A percentile compares a stretch with the other conserved stretches of the same genome.
These are phyloP conservation scores for Spongispora temasekensis DNA, from an alignment of 1,284 basidiomycete genomes.

Conservation along the genomic window DNA sequence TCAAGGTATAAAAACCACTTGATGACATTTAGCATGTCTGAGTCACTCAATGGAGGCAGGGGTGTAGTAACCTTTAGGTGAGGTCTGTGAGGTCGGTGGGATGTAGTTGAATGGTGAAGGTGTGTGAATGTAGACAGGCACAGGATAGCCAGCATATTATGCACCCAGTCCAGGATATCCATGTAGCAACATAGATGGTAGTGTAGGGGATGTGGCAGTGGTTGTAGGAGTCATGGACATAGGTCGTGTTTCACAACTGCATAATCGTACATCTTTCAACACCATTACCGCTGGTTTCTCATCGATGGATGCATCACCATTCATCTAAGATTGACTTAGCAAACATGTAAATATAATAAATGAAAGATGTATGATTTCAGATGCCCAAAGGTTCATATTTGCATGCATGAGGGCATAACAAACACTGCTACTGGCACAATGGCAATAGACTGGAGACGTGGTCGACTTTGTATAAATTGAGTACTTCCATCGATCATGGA, in stretches of 20 bases:
- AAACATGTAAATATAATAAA: background rate
- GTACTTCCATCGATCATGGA: background rate
- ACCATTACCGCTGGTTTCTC: background rate
- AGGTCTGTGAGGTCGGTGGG: no score
- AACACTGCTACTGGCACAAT: background rate
- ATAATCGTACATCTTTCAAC: background rate
- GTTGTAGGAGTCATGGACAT: background rate
- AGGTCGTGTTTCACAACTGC: background rate
- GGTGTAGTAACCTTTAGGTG: no score
- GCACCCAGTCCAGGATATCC: background rate
- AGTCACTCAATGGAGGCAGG: no score
- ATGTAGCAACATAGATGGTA: background rate
- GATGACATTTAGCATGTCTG: no score
- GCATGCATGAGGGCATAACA: background rate
- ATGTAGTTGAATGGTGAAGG: no score
- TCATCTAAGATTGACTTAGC: background rate
- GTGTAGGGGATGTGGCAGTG: background rate
- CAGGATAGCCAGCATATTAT: background rate
- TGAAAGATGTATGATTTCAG: background rate
- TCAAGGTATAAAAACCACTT: no score
- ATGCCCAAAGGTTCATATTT: background rate
- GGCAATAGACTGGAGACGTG: background rate
- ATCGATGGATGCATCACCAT: background rate
- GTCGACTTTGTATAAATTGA: background rate
- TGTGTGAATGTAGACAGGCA: background rate